These are phyloP conservation scores for Arabidopsis suecica DNA, from an alignment of 345 rosid species.

Conservation along the genomic window DNA sequence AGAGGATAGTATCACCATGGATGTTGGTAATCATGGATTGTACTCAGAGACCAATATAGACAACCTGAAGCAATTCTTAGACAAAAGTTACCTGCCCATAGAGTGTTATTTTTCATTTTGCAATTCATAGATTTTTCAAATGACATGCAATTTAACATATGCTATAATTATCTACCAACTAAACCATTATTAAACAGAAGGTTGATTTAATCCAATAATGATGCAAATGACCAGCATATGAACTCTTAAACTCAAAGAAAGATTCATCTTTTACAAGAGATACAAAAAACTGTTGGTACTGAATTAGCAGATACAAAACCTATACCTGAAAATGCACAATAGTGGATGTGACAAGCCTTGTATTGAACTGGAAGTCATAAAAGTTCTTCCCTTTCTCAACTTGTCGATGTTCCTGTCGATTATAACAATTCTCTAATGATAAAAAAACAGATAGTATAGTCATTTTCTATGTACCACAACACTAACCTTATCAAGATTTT, in stretches of 20 bases:
- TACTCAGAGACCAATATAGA: conserved; percentile 5
- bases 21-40: not conserved
- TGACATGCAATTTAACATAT: not conserved
- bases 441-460: not conserved
- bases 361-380: conserved; percentile 78
- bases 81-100: conserved; percentile 18
- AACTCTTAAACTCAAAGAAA: not conserved
- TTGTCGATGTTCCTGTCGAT: conserved; percentile 63
- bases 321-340: conserved; percentile 89
- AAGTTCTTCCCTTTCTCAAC: conserved; percentile 66
- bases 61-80: not conserved
- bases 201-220: not conserved
- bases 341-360: conserved; percentile 82
- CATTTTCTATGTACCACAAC: not conserved
- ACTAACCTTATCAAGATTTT: conserved; percentile 58
- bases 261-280: not conserved
- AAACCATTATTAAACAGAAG: not conserved
- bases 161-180: not conserved
- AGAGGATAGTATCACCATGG: conserved; percentile 23
- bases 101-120: too few relatives aligned
- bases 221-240: conserved; percentile 8
- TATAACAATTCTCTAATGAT: not conserved
- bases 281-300: not conserved
- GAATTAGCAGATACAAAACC: conserved; percentile 19
- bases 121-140: not conserved